phyloP scores from a whole-genome alignment of 78 protist species.

The Guillardia theta region DNA sequence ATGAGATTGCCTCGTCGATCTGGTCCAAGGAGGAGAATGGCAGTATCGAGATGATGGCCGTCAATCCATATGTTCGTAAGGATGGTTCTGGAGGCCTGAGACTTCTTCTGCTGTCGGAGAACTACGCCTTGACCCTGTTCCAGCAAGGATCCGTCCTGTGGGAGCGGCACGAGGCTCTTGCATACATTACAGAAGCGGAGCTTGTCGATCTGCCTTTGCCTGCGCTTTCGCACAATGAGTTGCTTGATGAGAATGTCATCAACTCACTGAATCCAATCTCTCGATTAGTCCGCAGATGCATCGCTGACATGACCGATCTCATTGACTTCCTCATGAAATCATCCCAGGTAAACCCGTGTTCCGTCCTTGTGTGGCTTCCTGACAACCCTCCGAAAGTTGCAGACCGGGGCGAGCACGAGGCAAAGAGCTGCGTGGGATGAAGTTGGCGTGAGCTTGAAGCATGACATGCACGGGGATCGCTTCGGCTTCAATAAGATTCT shows the following conservation, averaged over 20 bases:
- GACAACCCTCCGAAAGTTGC: no score
- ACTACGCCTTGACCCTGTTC: background rate
- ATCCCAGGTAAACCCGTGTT: no score
- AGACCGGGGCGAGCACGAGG: background rate
- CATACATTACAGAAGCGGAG: background rate
- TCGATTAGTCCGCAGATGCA: background rate
- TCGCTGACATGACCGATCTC: background rate
- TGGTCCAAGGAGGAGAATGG: no score
- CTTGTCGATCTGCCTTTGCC: background rate
- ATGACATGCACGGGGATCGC: background rate
- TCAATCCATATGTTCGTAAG: background rate
- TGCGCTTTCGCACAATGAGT: conserved; percentile 28
- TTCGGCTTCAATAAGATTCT: conserved; percentile 2
- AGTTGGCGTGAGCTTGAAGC: background rate
- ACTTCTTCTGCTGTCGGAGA: background rate
- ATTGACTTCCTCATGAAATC: background rate
- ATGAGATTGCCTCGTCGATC: no score
- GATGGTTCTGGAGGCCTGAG: background rate
- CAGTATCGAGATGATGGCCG: background rate
- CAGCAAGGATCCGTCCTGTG: background rate
- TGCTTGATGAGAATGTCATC: background rate
- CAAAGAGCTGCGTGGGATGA: background rate
- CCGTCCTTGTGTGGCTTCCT: no score
- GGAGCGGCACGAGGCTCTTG: conserved; percentile 29
- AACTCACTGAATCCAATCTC: background rate